Evolutionary conservation across 805 yeast species (phyloP).

Genomic region (Yamadazyma laniorum): DNA sequence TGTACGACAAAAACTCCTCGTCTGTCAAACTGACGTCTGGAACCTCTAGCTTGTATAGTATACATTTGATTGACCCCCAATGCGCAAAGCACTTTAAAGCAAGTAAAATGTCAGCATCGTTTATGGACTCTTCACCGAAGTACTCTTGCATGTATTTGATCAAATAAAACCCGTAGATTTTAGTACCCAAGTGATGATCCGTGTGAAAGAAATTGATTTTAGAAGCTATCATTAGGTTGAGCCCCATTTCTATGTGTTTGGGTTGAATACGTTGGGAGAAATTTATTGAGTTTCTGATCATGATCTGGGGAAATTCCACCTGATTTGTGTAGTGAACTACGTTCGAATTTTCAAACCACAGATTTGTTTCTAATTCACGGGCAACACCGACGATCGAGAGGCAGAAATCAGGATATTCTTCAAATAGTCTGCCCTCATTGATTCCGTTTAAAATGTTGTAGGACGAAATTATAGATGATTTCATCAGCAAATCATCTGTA

Average conservation of each 20-base stretch:
- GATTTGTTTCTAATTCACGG: conserved; percentile 44
- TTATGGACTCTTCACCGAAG: conserved; percentile 40
- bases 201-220: conserved; percentile 54
- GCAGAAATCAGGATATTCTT: conserved; percentile 41
- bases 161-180: conserved; percentile 46
- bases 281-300: conserved; percentile 31
- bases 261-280: conserved; percentile 27
- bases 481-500: conserved; percentile 27
- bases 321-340: conserved; percentile 36
- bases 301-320: conserved; percentile 27
- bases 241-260: conserved; percentile 41
- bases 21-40: conserved; percentile 35
- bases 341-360: conserved; percentile 48
- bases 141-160: conserved; percentile 35
- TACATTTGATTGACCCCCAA: conserved; percentile 54
- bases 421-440: conserved; percentile 35
- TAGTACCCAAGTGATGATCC: conserved; percentile 54
- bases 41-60: conserved; percentile 40
- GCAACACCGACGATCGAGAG: conserved; percentile 50
- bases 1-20: conserved; percentile 29
- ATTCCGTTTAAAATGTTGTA: conserved; percentile 40
- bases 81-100: conserved; percentile 53
- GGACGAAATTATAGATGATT: conserved; percentile 41
- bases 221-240: conserved; percentile 42
- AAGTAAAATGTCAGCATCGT: conserved; percentile 41